These are phyloP conservation scores for Colletotrichum liriopes DNA, from an alignment of 2,329 filamentous ascomycete genomes.

Conservation along the genomic window DNA sequence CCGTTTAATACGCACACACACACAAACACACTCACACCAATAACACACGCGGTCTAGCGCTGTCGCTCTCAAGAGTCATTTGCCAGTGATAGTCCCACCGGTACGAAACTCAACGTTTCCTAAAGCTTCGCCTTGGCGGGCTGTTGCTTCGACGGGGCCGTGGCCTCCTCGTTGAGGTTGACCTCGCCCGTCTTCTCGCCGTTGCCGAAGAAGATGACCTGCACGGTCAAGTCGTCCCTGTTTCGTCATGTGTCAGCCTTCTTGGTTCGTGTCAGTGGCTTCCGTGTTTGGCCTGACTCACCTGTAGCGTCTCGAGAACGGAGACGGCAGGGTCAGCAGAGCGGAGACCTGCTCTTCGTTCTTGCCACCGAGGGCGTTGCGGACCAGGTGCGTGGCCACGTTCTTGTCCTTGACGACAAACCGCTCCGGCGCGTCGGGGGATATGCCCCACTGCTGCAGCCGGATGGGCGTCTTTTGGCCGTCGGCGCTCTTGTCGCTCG, in stretches of 20 bases:
- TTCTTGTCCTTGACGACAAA: constrained; percentile 97
- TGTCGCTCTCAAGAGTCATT: not conserved
- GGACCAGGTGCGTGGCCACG: constrained; percentile 93
- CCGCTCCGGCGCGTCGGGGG: constrained; percentile 80
- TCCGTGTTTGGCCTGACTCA: constrained; percentile 53
- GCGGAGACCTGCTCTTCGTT: constrained; percentile 96
- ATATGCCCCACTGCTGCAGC: constrained; percentile 91
- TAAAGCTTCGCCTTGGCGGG: constrained; percentile 59
- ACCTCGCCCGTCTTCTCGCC: constrained; percentile 83
- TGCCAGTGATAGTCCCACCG: not conserved
- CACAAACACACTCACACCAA: not conserved
- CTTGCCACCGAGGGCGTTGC: constrained; percentile 94
- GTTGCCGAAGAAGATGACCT: constrained; percentile 98
- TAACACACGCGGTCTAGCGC: not conserved
- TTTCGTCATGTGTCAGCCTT: constrained; percentile 18
- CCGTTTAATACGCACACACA: constrained; percentile 7
- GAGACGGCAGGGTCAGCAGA: constrained; percentile 89
- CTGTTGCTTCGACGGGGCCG: constrained; percentile 63
- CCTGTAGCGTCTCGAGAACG: constrained; percentile 93
- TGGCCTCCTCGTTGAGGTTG: constrained; percentile 89
- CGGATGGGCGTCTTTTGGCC: constrained; percentile 92
- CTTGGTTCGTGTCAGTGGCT: not conserved
- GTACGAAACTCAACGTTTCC: not conserved
- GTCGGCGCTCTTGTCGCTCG: constrained; percentile 62
- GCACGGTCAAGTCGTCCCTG: constrained; percentile 95